These are phyloP conservation scores for Mortierella sp. DNA, from an alignment of 371 early-diverging fungal genomes.

Conservation along the genomic window DNA sequence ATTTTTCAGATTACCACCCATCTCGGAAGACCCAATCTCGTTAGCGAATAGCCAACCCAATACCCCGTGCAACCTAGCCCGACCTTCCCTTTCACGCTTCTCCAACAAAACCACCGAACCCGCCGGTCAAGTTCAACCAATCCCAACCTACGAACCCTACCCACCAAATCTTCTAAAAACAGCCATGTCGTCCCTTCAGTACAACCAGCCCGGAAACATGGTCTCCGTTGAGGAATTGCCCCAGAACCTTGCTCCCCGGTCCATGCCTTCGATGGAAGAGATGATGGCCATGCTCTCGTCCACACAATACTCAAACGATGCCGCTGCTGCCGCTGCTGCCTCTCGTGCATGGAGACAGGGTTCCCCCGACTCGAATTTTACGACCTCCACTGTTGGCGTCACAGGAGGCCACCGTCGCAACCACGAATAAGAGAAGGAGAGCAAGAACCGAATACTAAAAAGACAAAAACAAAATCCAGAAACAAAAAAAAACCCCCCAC, in stretches of 20 bases:
- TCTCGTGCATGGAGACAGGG: conserved; percentile 33
- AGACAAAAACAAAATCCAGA: too few species aligned
- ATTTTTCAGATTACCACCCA: conserved; percentile 4
- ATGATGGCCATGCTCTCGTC: conserved; percentile 41
- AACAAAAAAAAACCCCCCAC: too few species aligned
- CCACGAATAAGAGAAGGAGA: conserved; percentile 32
- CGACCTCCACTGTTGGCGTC: conserved; percentile 29
- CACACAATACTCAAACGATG: conserved; percentile 32
- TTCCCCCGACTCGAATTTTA: conserved; percentile 28
- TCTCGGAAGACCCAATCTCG: conserved; percentile 6
- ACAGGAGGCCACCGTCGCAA: conserved; percentile 47
- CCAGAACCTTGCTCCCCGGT: conserved; percentile 40
- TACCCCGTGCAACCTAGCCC: conserved; percentile 1
- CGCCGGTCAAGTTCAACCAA: not conserved
- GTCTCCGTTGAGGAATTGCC: conserved; percentile 25
- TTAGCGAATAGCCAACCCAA: not conserved
- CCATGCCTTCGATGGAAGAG: conserved; percentile 37
- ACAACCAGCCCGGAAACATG: conserved; percentile 42
- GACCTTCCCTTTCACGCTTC: conserved; percentile 1
- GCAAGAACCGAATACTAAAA: too few species aligned
- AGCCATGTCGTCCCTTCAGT: conserved; percentile 46
- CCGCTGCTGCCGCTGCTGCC: conserved; percentile 28
- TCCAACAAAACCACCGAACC: too few species aligned
- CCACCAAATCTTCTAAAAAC: not conserved
- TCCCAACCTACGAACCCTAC: conserved; percentile 3